phyloP scores from a whole-genome alignment of 1,284 basidiomycete genomes.

The Gomphus bonarii region DNA sequence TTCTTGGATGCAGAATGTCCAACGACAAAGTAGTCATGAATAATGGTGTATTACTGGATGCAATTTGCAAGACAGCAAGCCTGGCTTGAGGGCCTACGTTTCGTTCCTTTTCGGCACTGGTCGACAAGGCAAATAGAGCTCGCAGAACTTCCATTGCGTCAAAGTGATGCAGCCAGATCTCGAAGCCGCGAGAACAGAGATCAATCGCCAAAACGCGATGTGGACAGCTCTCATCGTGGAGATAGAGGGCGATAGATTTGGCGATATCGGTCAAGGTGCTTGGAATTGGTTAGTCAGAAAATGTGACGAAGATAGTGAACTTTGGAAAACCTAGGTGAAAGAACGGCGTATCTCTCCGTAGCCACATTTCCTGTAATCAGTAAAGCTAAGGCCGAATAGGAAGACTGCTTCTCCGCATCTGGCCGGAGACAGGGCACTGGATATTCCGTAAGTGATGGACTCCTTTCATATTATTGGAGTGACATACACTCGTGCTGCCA shows the following conservation, averaged over 20 bases:
- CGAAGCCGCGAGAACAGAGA: constrained; percentile 82
- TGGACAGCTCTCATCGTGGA: constrained; percentile 59
- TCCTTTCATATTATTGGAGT: not conserved
- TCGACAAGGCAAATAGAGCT: constrained; percentile 75
- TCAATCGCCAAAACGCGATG: constrained; percentile 78
- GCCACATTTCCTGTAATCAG: constrained; percentile 81
- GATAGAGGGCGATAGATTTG: constrained; percentile 67
- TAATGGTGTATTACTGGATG: constrained; percentile 73
- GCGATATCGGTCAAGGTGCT: constrained; percentile 80
- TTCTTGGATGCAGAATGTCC: constrained; percentile 30
- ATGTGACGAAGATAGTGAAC: not conserved
- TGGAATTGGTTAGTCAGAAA: not conserved
- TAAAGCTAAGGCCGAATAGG: constrained; percentile 55
- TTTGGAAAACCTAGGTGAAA: constrained; percentile 52
- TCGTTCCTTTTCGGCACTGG: constrained; percentile 61
- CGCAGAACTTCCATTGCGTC: constrained; percentile 88
- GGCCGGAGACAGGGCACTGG: constrained; percentile 65
- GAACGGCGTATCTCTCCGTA: constrained; percentile 66
- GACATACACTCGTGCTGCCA: constrained; percentile 61
- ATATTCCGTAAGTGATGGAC: constrained; percentile 12
- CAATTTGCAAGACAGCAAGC: constrained; percentile 76
- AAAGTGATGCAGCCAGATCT: constrained; percentile 90
- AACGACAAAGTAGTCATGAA: constrained; percentile 83
- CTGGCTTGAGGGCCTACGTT: constrained; percentile 64
- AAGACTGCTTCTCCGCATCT: constrained; percentile 40